A percentile compares a stretch with the other conserved stretches of the same genome.
phyloP scores from a whole-genome alignment of 257 asterid species.

The Phtheirospermum japonicum region DNA sequence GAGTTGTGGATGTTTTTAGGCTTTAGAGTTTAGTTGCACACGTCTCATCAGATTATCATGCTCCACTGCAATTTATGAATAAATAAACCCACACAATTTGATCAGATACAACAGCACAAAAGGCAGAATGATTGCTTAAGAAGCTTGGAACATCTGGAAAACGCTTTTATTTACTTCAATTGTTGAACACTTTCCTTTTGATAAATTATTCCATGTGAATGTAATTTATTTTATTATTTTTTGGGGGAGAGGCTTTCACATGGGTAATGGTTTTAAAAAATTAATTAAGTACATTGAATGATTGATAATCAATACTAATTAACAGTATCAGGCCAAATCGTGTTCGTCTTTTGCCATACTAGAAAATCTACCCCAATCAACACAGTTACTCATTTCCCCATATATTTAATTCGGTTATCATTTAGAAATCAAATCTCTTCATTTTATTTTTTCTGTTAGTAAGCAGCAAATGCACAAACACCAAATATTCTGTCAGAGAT shows the following conservation, averaged over 20 bases:
- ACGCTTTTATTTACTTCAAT: slow-evolving; percentile 9
- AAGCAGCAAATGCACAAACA: neutral
- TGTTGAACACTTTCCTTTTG: neutral
- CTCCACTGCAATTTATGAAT: slow-evolving; percentile 39
- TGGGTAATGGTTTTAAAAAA: slow-evolving; percentile 16
- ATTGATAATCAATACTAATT: no score
- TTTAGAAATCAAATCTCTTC: no score
- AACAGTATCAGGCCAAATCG: slow-evolving; percentile 14
- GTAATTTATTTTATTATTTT: neutral
- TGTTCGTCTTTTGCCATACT: no score
- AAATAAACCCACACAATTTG: neutral
- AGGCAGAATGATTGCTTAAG: slow-evolving; percentile 13
- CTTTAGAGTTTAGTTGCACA: slow-evolving; percentile 19
- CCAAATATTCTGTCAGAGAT: neutral
- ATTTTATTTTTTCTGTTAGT: no score
- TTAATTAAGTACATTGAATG: no score
- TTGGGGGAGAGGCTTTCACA: slow-evolving; percentile 33
- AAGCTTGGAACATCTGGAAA: slow-evolving; percentile 14
- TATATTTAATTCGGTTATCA: slow-evolving; percentile 12
- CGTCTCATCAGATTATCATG: slow-evolving; percentile 42
- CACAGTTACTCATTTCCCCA: slow-evolving; percentile 17
- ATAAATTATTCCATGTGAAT: slow-evolving; percentile 24
- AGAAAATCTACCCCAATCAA: neutral
- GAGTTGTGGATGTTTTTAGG: slow-evolving; percentile 16
- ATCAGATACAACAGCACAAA: neutral